Evolutionary conservation across 1,139 yeast species (phyloP).

Genomic region (Kurtzmaniella natalensis): DNA sequence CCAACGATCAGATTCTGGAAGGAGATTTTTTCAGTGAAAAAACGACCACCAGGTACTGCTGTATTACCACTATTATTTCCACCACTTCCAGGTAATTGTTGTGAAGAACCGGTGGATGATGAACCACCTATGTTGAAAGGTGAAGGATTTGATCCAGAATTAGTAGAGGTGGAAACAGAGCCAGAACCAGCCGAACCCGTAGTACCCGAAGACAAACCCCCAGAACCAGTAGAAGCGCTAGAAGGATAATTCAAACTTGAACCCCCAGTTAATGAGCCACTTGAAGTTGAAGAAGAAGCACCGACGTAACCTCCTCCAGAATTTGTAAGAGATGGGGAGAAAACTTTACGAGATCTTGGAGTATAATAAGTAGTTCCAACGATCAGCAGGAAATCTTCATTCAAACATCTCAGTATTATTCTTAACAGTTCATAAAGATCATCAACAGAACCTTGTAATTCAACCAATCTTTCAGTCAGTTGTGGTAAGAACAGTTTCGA

Average conservation of each 20-base stretch:
- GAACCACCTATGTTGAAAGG: slow-evolving; percentile 1
- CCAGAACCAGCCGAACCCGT: slow-evolving; percentile 16
- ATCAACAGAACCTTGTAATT: slow-evolving; percentile 76
- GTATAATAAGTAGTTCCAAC: slow-evolving; percentile 63
- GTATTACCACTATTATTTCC: no score
- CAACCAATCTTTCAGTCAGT: slow-evolving; percentile 84
- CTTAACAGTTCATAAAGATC: slow-evolving; percentile 56
- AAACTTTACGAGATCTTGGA: slow-evolving; percentile 34
- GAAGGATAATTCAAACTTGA: no score
- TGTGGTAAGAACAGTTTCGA: slow-evolving; percentile 81
- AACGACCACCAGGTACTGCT: slow-evolving; percentile 3
- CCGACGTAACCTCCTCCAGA: slow-evolving; percentile 13
- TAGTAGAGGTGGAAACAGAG: slow-evolving; percentile 5
- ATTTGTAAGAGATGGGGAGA: slow-evolving; percentile 6
- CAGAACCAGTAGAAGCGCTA: slow-evolving; percentile 7
- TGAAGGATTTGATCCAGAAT: slow-evolving; percentile 6
- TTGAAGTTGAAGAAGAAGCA: slow-evolving; percentile 16
- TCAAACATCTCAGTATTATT: slow-evolving; percentile 66
- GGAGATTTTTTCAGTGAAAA: slow-evolving; percentile 23
- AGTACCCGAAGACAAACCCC: slow-evolving; percentile 14
- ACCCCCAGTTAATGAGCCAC: no score
- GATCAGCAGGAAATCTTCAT: slow-evolving; percentile 67
- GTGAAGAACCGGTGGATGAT: no score
- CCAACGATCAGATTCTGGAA: slow-evolving; percentile 88
- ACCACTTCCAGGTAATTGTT: no score